Conservation (phyloP, 2,329 filamentous ascomycete genomes). For the Calonectria honghensis region DNA sequence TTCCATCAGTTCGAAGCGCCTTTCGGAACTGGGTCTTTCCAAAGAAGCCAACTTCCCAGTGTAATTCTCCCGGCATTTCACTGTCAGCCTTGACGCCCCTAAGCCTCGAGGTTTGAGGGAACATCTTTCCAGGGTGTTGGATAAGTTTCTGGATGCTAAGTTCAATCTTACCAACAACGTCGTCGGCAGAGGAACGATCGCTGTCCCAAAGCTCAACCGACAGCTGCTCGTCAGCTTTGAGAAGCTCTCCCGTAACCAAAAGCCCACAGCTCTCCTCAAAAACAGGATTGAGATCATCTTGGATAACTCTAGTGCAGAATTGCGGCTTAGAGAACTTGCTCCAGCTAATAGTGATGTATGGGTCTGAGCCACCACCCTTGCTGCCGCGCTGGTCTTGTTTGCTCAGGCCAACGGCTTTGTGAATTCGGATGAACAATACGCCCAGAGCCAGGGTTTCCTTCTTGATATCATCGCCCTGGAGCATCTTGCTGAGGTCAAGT, state of each 20-base stretch:
- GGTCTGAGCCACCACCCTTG: conserved; percentile 91
- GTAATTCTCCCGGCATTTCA: conserved; percentile 92
- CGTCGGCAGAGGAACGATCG: conserved; percentile 92
- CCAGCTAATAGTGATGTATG: conserved; percentile 95
- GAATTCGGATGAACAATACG: conserved; percentile 93
- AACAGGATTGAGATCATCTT: conserved; percentile 93
- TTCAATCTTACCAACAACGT: conserved; percentile 96
- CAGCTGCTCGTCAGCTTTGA: conserved; percentile 94
- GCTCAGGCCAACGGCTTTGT: conserved; percentile 89
- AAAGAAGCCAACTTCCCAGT: conserved; percentile 98
- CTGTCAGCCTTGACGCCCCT: conserved; percentile 88
- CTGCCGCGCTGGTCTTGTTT: conserved; percentile 92
- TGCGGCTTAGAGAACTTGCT: conserved; percentile 98
- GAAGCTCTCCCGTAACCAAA: conserved; percentile 89
- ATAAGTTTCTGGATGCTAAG: conserved; percentile 96
- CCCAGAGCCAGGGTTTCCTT: conserved; percentile 92
- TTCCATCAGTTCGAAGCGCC: conserved; percentile 90
- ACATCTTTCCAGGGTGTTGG: conserved; percentile 93
- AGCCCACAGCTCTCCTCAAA: conserved; percentile 93
- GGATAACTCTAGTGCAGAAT: conserved; percentile 97
- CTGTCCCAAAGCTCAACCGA: conserved; percentile 98
- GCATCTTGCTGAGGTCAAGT: conserved; percentile 90
- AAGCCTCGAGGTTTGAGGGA: conserved; percentile 89
- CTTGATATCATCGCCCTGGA: conserved; percentile 92
- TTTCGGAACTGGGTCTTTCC: conserved; percentile 91